Conservation (phyloP, 495 filamentous ascomycete species). For the Articulospora tetracladia region DNA sequence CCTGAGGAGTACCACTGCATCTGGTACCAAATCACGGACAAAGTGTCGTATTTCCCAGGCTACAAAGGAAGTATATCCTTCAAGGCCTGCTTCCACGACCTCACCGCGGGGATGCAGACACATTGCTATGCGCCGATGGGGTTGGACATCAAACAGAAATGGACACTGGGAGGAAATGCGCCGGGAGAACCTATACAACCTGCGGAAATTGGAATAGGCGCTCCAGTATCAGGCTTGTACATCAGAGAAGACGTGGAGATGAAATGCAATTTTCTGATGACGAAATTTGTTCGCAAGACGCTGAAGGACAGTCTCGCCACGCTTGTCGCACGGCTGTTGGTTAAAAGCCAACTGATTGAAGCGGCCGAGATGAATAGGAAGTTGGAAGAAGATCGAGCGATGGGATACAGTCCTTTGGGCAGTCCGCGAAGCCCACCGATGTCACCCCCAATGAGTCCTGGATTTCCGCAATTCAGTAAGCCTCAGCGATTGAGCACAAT, state of each 20-base stretch:
- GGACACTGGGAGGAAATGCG: slow-evolving; percentile 57
- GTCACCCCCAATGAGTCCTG: slow-evolving; percentile 2
- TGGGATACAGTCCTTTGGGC: slow-evolving; percentile 1
- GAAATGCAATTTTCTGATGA: slow-evolving; percentile 68
- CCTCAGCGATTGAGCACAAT: not conserved
- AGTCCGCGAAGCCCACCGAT: not conserved
- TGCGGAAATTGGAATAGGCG: slow-evolving; percentile 55
- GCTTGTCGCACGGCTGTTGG: slow-evolving; percentile 63
- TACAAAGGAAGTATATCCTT: slow-evolving; percentile 64
- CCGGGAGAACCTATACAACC: slow-evolving; percentile 57
- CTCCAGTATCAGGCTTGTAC: slow-evolving; percentile 64
- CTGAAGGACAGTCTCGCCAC: slow-evolving; percentile 64
- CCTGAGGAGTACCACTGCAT: slow-evolving; percentile 62
- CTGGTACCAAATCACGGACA: slow-evolving; percentile 73
- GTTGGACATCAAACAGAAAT: slow-evolving; percentile 68
- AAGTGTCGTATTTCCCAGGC: slow-evolving; percentile 70
- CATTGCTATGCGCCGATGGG: slow-evolving; percentile 68
- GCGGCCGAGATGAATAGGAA: slow-evolving; percentile 12
- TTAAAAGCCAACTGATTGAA: slow-evolving; percentile 45
- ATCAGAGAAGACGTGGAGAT: slow-evolving; percentile 74
- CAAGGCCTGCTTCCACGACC: slow-evolving; percentile 70
- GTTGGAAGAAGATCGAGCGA: slow-evolving; percentile 5
- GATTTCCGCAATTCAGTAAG: not conserved
- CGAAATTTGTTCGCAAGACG: slow-evolving; percentile 68
- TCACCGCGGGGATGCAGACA: slow-evolving; percentile 64